Base-by-base conservation (phyloP, 2,329 filamentous ascomycete genomes). In the Chaetomium sp. region DNA sequence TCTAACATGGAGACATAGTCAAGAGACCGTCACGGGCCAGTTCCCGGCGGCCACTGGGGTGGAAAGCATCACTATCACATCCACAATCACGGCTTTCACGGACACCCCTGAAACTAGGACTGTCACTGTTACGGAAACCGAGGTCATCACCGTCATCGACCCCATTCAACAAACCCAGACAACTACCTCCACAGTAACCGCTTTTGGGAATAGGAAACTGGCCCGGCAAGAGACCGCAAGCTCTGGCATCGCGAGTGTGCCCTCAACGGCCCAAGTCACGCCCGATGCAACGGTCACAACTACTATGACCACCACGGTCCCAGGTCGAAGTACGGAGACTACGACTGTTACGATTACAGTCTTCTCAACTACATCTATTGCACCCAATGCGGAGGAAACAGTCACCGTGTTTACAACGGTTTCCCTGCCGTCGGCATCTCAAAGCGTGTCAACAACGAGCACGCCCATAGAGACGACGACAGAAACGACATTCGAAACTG, bases 141-240 rank as follows among this genome's bases (percentile, higher is more conserved):
- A 65, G 32, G 62, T 64, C 1, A 58, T 70, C 42, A 68, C 66
- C 5, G 57, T 66, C 12, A 14, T 65, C 41, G 58, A 67, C 41
- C 66, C 66, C 3, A 35, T 53, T 6, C 45, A 63, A 10, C 55
- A 53, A n/a, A 65, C 65, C 8, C 57, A 66, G 32, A 66, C 65
- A 4, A 53, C 52, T 10, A 62, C 61, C 1, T 46, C 61, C 10
- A 63, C 60, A 2, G 54, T 56, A 38, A 65, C 59, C 0, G 58
- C 55, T 1, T 59, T 61, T 14, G 52, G 54, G 48, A 50, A 40
- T 11, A 49, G 45, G 8, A 45, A 46, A 37, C 36, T 46, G 37
- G 53, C 9, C 3, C 19, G 19, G 3, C 19, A 27, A 3, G 19
- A 27, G 4, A 4, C 8, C 9, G 4, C 37, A 2, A 40, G 12